phyloP scores from a whole-genome alignment of 164 flowering plant genomes.

The Nelumbo lutea region DNA sequence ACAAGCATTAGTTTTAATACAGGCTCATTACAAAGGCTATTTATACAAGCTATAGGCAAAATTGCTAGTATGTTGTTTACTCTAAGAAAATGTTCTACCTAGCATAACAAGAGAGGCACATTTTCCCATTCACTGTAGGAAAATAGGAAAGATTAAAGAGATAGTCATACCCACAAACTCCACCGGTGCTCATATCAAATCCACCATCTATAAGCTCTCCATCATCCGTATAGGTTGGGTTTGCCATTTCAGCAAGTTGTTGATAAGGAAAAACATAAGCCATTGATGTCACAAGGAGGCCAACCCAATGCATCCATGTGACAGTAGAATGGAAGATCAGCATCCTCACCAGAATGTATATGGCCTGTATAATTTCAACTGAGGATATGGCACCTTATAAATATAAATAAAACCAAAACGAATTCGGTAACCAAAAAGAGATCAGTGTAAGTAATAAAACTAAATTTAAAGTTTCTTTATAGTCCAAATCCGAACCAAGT shows the following conservation, averaged over 20 bases:
- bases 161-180: slow-evolving; percentile 74
- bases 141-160: background rate
- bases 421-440: background rate
- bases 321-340: slow-evolving; percentile 56
- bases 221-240: slow-evolving; percentile 51
- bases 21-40: background rate
- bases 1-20: background rate
- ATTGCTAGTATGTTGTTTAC: background rate
- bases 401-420: background rate
- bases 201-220: slow-evolving; percentile 97
- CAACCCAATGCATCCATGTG: slow-evolving; percentile 84
- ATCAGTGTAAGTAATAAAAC: background rate
- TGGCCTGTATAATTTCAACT: slow-evolving; percentile 32
- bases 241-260: slow-evolving; percentile 77
- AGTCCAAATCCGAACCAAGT: too few species aligned
- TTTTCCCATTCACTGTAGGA: background rate
- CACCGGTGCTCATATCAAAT: slow-evolving; percentile 89
- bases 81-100: background rate
- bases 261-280: slow-evolving; percentile 65
- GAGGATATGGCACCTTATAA: background rate
- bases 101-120: background rate
- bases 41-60: background rate
- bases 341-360: slow-evolving; percentile 61
- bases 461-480: too few species aligned
- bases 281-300: slow-evolving; percentile 53